A percentile compares a stretch with the other conserved stretches of the same genome.
These are phyloP conservation scores for Suillus ampliporus DNA, from an alignment of 768 basidiomycete genomes.

Conservation along the genomic window DNA sequence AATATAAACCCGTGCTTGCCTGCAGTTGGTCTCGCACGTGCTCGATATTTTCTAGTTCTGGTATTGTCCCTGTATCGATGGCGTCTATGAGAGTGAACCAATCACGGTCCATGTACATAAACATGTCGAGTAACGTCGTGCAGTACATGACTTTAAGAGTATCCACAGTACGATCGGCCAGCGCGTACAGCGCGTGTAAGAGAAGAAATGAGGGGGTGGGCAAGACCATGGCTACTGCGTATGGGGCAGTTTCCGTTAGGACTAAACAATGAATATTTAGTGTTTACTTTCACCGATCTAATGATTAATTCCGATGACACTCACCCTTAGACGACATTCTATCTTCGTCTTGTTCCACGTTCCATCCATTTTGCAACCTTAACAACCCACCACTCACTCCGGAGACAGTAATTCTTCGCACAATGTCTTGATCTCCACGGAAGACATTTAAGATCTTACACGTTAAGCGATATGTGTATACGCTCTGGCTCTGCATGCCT, in stretches of 20 bases:
- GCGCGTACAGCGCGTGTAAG: constrained; percentile 24
- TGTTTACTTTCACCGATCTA: no score
- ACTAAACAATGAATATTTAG: constrained; percentile 6
- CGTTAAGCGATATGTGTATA: background rate
- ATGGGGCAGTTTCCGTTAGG: constrained; percentile 15
- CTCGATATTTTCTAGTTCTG: constrained; percentile 22
- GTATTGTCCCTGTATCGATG: constrained; percentile 24
- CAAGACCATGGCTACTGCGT: constrained; percentile 16
- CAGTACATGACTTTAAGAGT: constrained; percentile 21
- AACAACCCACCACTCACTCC: background rate
- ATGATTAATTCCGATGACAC: background rate
- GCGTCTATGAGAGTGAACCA: constrained; percentile 21
- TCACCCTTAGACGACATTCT: constrained; percentile 10
- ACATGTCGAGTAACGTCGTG: constrained; percentile 27
- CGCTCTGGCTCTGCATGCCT: background rate
- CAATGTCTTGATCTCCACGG: background rate
- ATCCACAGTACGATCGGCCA: constrained; percentile 15
- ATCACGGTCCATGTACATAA: constrained; percentile 26
- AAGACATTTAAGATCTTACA: background rate
- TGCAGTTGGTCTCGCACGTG: constrained; percentile 23
- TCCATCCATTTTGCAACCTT: constrained; percentile 18
- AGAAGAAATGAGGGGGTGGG: constrained; percentile 21
- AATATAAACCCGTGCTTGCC: constrained; percentile 13
- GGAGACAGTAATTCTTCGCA: constrained; percentile 18
- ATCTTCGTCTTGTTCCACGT: constrained; percentile 18